Base-by-base conservation (phyloP, 805 yeast species). In the Candida broadrunensis region DNA sequence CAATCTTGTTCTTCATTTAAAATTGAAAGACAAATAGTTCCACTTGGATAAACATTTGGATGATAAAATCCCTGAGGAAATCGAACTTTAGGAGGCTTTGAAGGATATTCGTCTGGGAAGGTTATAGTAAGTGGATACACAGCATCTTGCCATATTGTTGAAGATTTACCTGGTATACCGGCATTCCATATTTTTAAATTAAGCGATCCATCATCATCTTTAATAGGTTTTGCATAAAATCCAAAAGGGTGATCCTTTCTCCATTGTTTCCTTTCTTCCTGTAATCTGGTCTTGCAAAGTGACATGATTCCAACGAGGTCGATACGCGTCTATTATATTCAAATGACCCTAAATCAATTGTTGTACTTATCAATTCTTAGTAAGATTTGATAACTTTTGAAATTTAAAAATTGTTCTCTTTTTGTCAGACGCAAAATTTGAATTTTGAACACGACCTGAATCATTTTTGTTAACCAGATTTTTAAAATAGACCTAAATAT, bases 231-330 rank as follows among this genome's bases (percentile, higher is more conserved):
- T 29, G 99, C 99, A 51, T 68, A 90, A 64, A 93, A 93, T 6
- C 98, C 98, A 64, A 90, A 93, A 0, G 99, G 99, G 60, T 93
- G 99, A 61, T 89, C 97, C 61, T 88, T 91, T 52, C 99, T 81
- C 99, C 99, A 93, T 61, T 85, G 88, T 65, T 90, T 91, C 63
- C 99, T 83, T 49, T 91, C 99, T 63, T 89, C 96, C 57, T 90
- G 97, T 31, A 91, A 77, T 53, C 99, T 80, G 44, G 81, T 88
- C 48, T 82, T 70, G 60, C 95, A 83, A 44, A 88, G 75, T 44
- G 85, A 69, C 74, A 59, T 58, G n/a, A n/a, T n/a, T n/a, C 19
- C n/a, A n/a, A n/a, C n/a, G n/a, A n/a, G n/a, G n/a, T n/a, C n/a
- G n/a, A n/a, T n/a, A n/a, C n/a, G n/a, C n/a, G 24, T 21, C 24